Percentiles rank a stretch among this genome's conserved stretches.
phyloP scores from a whole-genome alignment of 805 yeast species.

The Diddensiella transvaalensis region DNA sequence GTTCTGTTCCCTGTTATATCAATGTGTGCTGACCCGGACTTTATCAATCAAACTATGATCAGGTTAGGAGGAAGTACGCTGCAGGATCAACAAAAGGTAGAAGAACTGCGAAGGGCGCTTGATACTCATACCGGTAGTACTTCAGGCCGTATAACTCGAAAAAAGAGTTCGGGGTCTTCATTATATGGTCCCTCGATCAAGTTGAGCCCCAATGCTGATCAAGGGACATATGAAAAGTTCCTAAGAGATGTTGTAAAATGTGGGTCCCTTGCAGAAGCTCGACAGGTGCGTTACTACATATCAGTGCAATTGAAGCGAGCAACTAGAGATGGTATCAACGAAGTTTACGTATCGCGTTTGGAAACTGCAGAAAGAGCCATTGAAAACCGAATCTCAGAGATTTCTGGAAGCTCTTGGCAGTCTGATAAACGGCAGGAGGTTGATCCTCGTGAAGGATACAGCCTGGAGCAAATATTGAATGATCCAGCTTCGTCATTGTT shows the following conservation, averaged over 20 bases:
- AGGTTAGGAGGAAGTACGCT: slow-evolving; percentile 58
- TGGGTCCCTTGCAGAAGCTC: slow-evolving; percentile 41
- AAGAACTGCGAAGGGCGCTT: slow-evolving; percentile 63
- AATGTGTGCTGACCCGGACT: slow-evolving; percentile 68
- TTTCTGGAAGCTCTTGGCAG: slow-evolving; percentile 22
- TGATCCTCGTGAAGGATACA: slow-evolving; percentile 30
- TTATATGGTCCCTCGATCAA: slow-evolving; percentile 18
- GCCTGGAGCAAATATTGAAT: slow-evolving; percentile 44
- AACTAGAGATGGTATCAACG: slow-evolving; percentile 32
- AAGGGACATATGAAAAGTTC: slow-evolving; percentile 41
- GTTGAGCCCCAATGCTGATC: slow-evolving; percentile 40
- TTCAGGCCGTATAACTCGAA: neutral
- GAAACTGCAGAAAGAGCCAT: slow-evolving; percentile 31
- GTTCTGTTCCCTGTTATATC: slow-evolving; percentile 50
- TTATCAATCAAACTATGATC: slow-evolving; percentile 64
- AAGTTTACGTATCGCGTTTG: slow-evolving; percentile 33
- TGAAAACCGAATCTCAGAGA: slow-evolving; percentile 30
- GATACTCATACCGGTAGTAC: slow-evolving; percentile 48
- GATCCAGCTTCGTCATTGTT: slow-evolving; percentile 47
- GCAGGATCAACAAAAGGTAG: slow-evolving; percentile 71
- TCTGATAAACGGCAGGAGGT: neutral
- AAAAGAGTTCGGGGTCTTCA: neutral
- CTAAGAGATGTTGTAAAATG: slow-evolving; percentile 35
- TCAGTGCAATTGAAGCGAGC: slow-evolving; percentile 47
- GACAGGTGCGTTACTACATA: slow-evolving; percentile 46